These are phyloP conservation scores for Pestalotiopsis sp. DNA, from an alignment of 2,329 filamentous ascomycete genomes.

Conservation along the genomic window DNA sequence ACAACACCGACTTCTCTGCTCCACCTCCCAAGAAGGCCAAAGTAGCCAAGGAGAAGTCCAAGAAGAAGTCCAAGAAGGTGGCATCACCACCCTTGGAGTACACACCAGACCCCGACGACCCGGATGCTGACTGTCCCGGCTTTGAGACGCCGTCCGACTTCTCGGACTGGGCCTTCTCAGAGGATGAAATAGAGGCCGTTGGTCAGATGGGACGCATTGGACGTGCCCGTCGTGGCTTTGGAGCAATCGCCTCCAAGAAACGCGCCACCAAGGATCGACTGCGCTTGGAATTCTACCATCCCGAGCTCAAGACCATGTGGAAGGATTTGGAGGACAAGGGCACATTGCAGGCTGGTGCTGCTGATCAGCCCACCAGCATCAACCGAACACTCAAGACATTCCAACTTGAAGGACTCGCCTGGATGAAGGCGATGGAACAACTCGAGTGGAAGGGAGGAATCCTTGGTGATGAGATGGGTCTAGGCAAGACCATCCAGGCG, in stretches of 20 bases:
- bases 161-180: background rate
- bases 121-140: constrained; percentile 26
- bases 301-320: constrained; percentile 86
- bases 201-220: constrained; percentile 10
- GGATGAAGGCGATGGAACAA: constrained; percentile 92
- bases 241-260: background rate
- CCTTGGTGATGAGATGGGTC: constrained; percentile 96
- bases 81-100: background rate
- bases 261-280: constrained; percentile 54
- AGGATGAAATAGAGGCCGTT: constrained; percentile 16
- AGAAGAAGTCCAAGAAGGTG: background rate
- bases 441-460: constrained; percentile 85
- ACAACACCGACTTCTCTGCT: background rate
- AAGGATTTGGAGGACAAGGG: constrained; percentile 69
- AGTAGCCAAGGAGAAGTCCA: background rate
- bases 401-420: constrained; percentile 89
- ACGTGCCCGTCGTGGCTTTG: constrained; percentile 6
- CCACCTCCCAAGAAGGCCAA: constrained; percentile 20
- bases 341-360: constrained; percentile 63
- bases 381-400: constrained; percentile 87
- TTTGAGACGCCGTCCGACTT: constrained; percentile 17
- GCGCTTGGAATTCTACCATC: constrained; percentile 76
- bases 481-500: constrained; percentile 98
- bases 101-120: constrained; percentile 22
- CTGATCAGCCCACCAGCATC: constrained; percentile 76